phyloP scores from a whole-genome alignment of 2,329 filamentous ascomycete genomes.

The Eutypa lata region DNA sequence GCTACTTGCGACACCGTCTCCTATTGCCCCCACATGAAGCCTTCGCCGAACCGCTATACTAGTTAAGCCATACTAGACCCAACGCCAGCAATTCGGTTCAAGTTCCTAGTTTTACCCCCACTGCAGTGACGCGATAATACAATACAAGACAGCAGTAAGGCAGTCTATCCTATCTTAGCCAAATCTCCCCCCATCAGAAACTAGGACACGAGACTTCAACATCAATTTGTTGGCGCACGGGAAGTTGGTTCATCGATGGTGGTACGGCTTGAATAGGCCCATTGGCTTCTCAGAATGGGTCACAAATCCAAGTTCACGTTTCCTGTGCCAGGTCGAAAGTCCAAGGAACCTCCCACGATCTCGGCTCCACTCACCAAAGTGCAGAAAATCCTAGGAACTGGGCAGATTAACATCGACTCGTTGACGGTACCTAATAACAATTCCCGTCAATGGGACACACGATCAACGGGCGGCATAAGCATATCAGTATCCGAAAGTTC shows the following conservation, averaged over 20 bases:
- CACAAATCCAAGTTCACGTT: conserved; percentile 45
- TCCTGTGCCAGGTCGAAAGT: conserved; percentile 43
- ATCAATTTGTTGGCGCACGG: neutral
- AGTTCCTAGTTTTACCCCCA: neutral
- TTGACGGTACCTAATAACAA: conserved; percentile 12
- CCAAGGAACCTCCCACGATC: conserved; percentile 33
- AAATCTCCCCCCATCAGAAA: neutral
- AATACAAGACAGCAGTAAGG: neutral
- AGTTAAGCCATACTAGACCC: neutral
- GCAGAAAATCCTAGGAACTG: conserved; percentile 47
- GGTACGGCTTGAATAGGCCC: neutral
- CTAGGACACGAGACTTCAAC: no score
- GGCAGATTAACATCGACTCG: conserved; percentile 41
- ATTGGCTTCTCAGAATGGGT: conserved; percentile 30
- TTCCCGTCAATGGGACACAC: conserved; percentile 38
- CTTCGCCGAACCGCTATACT: neutral
- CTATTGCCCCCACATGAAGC: neutral
- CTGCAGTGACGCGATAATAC: neutral
- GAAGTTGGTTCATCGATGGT: neutral
- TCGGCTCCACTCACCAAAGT: conserved; percentile 47
- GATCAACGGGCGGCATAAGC: conserved; percentile 42
- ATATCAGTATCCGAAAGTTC: conserved; percentile 42
- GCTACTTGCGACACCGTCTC: neutral
- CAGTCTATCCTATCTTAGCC: no score
- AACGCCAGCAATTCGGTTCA: neutral